Evolutionary conservation across 441 rosid genomes (phyloP).

Genomic region (Mallotus repandus): DNA sequence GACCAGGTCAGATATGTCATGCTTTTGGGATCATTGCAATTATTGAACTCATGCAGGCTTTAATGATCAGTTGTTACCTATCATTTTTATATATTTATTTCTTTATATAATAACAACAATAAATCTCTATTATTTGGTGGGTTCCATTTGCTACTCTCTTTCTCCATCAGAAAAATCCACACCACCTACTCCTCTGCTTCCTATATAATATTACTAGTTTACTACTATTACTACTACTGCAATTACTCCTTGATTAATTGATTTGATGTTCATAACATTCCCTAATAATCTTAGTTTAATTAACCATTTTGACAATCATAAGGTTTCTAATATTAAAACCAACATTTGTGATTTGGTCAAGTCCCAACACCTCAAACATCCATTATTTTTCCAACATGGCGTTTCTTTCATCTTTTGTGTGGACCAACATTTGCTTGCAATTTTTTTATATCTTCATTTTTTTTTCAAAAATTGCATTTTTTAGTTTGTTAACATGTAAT

Average conservation of each 20-base stretch:
- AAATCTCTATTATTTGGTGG: neutral
- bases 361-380: neutral
- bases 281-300: too few relatives aligned
- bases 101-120: too few relatives aligned
- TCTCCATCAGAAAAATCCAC: too few relatives aligned
- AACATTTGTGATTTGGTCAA: neutral
- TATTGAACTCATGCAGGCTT: conserved; percentile 79
- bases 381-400: neutral
- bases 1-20: conserved; percentile 60
- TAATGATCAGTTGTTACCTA: conserved; percentile 42
- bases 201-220: too few relatives aligned
- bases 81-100: too few relatives aligned
- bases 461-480: too few relatives aligned
- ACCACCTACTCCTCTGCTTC: too few relatives aligned
- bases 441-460: too few relatives aligned
- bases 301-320: neutral
- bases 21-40: conserved; percentile 84
- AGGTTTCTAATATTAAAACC: neutral
- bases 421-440: neutral
- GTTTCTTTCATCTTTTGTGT: neutral
- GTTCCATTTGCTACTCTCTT: too few relatives aligned
- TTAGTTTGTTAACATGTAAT: too few relatives aligned
- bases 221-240: too few relatives aligned
- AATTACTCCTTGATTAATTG: neutral
- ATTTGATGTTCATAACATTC: too few relatives aligned